Evolutionary conservation across 2,329 filamentous ascomycete genomes (phyloP), one percentile per base, ranked within the genome.

Genomic region (Lasiodiplodia citricola): DNA sequence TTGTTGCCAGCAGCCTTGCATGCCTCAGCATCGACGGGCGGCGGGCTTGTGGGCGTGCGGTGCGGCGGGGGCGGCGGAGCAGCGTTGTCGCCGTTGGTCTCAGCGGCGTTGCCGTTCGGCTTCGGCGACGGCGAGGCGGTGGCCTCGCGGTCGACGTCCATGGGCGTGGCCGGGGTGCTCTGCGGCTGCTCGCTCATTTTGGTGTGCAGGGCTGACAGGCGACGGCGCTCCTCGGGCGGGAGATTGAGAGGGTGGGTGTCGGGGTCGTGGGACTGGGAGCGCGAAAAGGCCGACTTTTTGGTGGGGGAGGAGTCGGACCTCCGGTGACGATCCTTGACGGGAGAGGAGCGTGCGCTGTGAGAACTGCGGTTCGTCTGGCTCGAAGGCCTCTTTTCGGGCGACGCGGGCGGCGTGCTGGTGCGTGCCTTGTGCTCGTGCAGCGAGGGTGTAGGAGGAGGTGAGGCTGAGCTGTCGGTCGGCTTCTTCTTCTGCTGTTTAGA

Each of bases 1-100:
- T 96, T 96, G 84, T 99, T 99, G 69, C 96, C 96, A 2, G 92
- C 89, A 74, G 92, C 88, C 85, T 99, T 99, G 87, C 91, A 97
- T 14, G 89, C 86, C 82, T 99, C 96, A 31, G 95, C 93, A 77
- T 97, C 93, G 66, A 95, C 92, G 44, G 83, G 80, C 60, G 83
- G 82, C 21, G 85, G 82, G 74, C 81, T 86, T 54, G 84, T 81
- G 13, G 81, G 81, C 73, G 80, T 84, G 74, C 87, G 86, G 81
- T 94, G 92, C 69, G 91, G 92, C 64, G 92, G 92, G 66, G 92
- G 92, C 47, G 86, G 84, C 13, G 92, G 92, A 21, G 86, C 76
- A 70, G 75, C 71, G 35, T 62, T 68, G 52, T 68, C 67, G 58
- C 58, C 58, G 28, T 65, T 68, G 37, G 50, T 21, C 63, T 82